Conservation (phyloP, 306 rosid genomes). For the Trichosanthes cucumerina region DNA sequence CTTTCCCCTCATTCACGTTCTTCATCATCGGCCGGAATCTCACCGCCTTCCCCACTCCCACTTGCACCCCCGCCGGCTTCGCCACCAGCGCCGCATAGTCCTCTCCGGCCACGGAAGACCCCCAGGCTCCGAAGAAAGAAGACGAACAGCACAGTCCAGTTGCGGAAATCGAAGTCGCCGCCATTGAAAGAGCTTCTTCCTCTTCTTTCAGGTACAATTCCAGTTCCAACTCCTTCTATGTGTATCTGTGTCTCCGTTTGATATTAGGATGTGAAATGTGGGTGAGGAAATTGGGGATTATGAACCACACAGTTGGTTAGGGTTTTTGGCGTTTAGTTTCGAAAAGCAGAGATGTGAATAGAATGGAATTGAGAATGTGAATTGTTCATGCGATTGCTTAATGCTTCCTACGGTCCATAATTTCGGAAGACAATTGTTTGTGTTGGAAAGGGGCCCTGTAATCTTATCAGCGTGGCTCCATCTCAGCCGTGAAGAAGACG, state of each 20-base stretch:
- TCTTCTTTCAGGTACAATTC: neutral
- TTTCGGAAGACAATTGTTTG: neutral
- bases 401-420: neutral
- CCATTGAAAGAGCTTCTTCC: slow-evolving; percentile 29
- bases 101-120: slow-evolving; percentile 56
- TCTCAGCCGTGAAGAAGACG: neutral
- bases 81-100: slow-evolving; percentile 32
- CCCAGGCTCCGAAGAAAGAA: slow-evolving; percentile 77
- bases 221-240: neutral
- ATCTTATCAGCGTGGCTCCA: neutral
- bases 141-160: slow-evolving; percentile 32
- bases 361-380: neutral
- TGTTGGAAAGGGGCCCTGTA: neutral
- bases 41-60: slow-evolving; percentile 42
- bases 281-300: neutral
- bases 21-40: slow-evolving; percentile 79
- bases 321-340: neutral
- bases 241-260: neutral
- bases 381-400: neutral
- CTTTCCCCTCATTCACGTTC: slow-evolving; percentile 94
- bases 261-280: neutral
- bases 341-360: neutral
- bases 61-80: slow-evolving; percentile 42
- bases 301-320: neutral
- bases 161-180: slow-evolving; percentile 57